Percentiles rank a stretch among this genome's conserved stretches.
phyloP scores from a whole-genome alignment of 441 rosid species.

The Aleurites moluccanus region DNA sequence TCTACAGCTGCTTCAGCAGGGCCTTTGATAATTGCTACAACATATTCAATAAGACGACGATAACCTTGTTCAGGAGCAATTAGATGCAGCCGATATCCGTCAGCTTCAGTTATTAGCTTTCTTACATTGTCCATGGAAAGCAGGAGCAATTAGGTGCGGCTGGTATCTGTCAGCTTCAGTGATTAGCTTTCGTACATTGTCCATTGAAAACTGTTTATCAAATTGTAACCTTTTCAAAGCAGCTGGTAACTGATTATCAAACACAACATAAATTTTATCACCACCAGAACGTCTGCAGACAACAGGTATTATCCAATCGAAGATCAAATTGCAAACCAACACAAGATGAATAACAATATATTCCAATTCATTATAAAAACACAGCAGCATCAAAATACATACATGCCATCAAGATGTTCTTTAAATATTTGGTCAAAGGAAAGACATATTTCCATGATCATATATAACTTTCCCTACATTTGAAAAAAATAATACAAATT shows the following conservation, averaged over 20 bases:
- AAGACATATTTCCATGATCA: conserved; percentile 93
- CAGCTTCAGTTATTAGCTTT: conserved; percentile 82
- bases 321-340: conserved; percentile 16
- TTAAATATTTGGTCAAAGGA: conserved; percentile 88
- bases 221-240: conserved; percentile 86
- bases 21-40: conserved; percentile 68
- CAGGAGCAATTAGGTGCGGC: too few relatives aligned
- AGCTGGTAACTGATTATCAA: conserved; percentile 82
- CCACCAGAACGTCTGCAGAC: conserved; percentile 85
- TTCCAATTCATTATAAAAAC: background rate
- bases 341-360: background rate
- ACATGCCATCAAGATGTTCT: conserved; percentile 93
- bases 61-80: conserved; percentile 53
- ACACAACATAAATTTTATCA: conserved; percentile 76
- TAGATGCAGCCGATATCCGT: too few relatives aligned
- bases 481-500: conserved; percentile 8
- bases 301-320: conserved; percentile 18
- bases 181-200: too few relatives aligned
- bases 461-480: conserved; percentile 85
- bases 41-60: conserved; percentile 85
- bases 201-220: conserved; percentile 80
- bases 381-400: conserved; percentile 20
- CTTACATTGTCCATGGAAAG: conserved; percentile 80
- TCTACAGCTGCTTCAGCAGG: conserved; percentile 98
- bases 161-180: too few relatives aligned